Base-by-base conservation (phyloP, 2,329 filamentous ascomycete species). In the Diaporthe citri region DNA sequence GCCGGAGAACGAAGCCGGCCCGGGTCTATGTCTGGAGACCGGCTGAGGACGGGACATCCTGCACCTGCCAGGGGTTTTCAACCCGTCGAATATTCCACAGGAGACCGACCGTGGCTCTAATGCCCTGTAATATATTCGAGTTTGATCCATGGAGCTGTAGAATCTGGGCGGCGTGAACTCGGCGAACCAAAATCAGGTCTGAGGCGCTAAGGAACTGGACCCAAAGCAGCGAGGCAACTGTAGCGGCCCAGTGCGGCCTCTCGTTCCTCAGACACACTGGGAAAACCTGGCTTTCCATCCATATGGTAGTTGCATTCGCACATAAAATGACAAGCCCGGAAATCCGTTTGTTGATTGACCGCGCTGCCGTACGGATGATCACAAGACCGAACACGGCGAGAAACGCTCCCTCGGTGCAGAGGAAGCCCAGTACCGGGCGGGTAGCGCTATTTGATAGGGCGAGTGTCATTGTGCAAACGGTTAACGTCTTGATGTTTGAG, bases 141-240 rank as follows among this genome's bases (percentile, higher is more conserved):
- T 2, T 25, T 36, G 41, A 36, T n/a, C 22, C 9, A 7, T 9
- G 36, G 28, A 57, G 25, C 1, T 6, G 20, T 46, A 20, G 5
- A n/a, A 71, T 39, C 17, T 71, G 67, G 28, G 34, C 52, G 28
- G 67, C 52, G 20, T 59, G 52, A 3, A 66, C 48, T 6, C 59
- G 59, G 39, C 28, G 20, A 10, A 66, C 46, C 48, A 66, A 20
- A 17, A 28, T 12, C 7, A 73, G 71, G 17, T 73, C 71, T 8
- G 71, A 73, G 36, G 51, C 71, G 71, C 59, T 67, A 28, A 67
- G 51, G 5, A 73, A 48, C 51, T 73, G 71, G 59, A 73, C 59
- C 71, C 48, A 67, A 4, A 73, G 59, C 36, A 73, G 71, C 36
- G 71, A 67, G 36, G 59, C 71, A 22, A 28, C 48, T n/a, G 36